Evolutionary conservation across 2,329 filamentous ascomycete genomes (phyloP).

Genomic region (Neonectria faginata): DNA sequence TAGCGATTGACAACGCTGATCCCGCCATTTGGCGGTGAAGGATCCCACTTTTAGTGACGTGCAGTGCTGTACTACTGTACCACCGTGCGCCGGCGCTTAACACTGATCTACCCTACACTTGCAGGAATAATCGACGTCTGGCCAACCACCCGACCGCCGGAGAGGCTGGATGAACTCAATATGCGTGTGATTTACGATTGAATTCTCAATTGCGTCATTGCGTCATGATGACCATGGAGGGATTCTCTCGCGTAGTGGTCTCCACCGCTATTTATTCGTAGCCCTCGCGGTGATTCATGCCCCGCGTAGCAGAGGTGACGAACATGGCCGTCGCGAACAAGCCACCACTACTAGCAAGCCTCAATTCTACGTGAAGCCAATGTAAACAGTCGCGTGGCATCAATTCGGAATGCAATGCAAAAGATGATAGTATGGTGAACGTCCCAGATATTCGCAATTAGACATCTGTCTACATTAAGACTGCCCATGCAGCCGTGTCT

Average conservation of each 20-base stretch:
- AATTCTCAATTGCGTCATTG: neutral
- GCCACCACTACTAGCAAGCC: no score
- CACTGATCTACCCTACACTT: neutral
- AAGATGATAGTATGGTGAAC: neutral
- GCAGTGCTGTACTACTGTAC: neutral
- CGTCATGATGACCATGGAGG: neutral
- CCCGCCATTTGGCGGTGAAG: constrained; percentile 1
- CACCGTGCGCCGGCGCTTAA: neutral
- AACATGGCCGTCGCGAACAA: no score
- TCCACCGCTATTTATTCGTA: neutral
- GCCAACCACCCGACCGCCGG: no score
- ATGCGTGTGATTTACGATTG: neutral
- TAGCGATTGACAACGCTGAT: neutral
- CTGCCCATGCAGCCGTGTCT: no score
- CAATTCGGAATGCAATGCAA: neutral
- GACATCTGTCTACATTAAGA: no score
- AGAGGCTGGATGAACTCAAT: no score
- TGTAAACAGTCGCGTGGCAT: no score
- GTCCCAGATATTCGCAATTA: no score
- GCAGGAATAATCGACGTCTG: no score
- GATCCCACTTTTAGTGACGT: neutral
- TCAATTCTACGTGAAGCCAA: neutral
- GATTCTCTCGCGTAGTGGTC: neutral
- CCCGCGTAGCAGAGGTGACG: no score
- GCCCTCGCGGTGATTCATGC: no score